A percentile compares a stretch with the other conserved stretches of the same genome.
Evolutionary conservation across 1,139 yeast genomes (phyloP).

Genomic region (Blastobotrys indianensis): DNA sequence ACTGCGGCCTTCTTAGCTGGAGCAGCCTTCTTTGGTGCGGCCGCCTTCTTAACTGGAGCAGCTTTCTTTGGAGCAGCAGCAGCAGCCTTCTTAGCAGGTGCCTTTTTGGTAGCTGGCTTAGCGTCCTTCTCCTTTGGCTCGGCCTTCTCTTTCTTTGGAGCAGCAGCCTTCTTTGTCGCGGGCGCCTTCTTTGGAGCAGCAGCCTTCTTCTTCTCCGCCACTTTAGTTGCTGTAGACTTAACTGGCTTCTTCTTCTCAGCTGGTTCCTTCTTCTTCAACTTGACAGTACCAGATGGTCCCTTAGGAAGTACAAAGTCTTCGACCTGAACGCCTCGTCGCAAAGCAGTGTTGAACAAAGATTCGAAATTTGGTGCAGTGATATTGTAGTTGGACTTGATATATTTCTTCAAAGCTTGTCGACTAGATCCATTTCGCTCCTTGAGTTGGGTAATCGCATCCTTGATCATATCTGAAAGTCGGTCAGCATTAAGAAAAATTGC

Average conservation of each 20-base stretch:
- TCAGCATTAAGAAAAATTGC: not conserved
- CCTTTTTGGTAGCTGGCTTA: constrained; percentile 25
- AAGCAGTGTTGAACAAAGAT: constrained; percentile 67
- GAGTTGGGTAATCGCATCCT: constrained; percentile 59
- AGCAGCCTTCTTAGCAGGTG: constrained; percentile 23
- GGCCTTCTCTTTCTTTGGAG: constrained; percentile 21
- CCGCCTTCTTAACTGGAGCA: constrained; percentile 24
- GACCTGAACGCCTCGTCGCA: constrained; percentile 72
- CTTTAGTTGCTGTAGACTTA: constrained; percentile 19
- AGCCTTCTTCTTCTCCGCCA: constrained; percentile 25
- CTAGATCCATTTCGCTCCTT: constrained; percentile 81
- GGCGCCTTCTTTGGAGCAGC: constrained; percentile 24
- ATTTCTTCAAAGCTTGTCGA: constrained; percentile 73
- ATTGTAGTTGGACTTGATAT: constrained; percentile 56
- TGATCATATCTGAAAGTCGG: constrained; percentile 54
- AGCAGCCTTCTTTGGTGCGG: constrained; percentile 22
- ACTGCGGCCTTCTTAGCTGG: constrained; percentile 23
- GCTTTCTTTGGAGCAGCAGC: constrained; percentile 21
- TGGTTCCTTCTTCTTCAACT: constrained; percentile 45
- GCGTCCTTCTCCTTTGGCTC: constrained; percentile 22
- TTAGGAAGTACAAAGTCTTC: constrained; percentile 83
- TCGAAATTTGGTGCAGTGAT: constrained; percentile 63
- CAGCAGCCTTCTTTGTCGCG: constrained; percentile 22
- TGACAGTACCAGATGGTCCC: constrained; percentile 79
- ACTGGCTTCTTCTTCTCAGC: constrained; percentile 24